Base-by-base conservation (phyloP, 1,139 yeast genomes). In the Taiozyma sp. region DNA sequence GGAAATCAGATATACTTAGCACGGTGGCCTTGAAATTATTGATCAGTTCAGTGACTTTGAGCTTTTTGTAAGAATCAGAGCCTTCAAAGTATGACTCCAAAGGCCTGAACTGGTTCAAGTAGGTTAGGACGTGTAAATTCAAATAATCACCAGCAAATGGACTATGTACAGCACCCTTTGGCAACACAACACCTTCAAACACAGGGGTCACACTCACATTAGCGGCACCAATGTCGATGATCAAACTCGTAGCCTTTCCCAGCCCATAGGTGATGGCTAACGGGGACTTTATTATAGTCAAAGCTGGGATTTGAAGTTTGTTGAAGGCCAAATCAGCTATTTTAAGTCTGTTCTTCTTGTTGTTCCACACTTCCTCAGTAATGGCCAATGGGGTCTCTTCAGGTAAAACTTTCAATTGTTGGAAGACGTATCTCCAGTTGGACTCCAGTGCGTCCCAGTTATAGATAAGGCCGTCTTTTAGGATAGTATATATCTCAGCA, bases 71-170 rank as follows among this genome's bases (percentile, higher is more conserved):
- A 4, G 86, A 79, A 12, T 73, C 76, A 8, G 78, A 65, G 36
- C 66, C 61, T 13, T 55, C 48, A 19, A 67, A 65, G 24, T 36
- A 53, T 8, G 42, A 42, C 12, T 54, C 56, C 8, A 51, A 52
- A 19, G 48, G 43, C 16, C 50, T 46, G 19, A 55, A 48, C 5
- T 47, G 10, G 10, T 56, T 49, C n/a, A 65, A 50, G 48, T 55
- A 62, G 36, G 54, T 54, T 16, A 56, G 49, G 4, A 62, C 76
- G 63, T 83, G 84, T 52, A 80, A 72, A 64, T 82, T 84, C 52
- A 82, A 66, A 66, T 81, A 87, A 63, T 85, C 87, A 10, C 93
- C 93, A 9, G 85, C 91, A 63, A 75, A 84, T 60, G 78, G 80
- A 16, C 85, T 77, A 65, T 78, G 83, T 54, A 75, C 71, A 9